Percentiles rank a stretch among this genome's conserved stretches.
Evolutionary conservation across 768 basidiomycete species (phyloP).

Genomic region (Lentinula guzmanii): DNA sequence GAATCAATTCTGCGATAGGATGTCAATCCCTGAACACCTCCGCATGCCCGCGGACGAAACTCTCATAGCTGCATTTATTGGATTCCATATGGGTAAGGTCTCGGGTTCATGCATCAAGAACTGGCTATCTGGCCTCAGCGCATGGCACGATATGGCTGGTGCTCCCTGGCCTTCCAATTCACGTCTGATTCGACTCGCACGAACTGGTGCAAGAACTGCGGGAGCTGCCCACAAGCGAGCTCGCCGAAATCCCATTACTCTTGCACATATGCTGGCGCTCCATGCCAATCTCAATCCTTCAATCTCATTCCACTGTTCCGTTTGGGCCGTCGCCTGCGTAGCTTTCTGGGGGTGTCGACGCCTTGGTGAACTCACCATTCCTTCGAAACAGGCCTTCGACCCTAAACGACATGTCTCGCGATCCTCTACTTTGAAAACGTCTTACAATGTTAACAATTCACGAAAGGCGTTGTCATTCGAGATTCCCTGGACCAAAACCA

Average conservation of each 20-base stretch:
- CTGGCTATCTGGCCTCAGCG: no score
- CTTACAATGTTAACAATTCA: neutral
- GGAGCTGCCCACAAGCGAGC: no score
- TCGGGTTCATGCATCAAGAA: no score
- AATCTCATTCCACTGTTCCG: conserved; percentile 22
- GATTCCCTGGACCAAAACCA: conserved; percentile 32
- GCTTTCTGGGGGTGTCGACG: conserved; percentile 30
- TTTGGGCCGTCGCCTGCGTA: conserved; percentile 26
- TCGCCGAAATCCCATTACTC: no score
- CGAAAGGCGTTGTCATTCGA: conserved; percentile 11
- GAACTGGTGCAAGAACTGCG: no score
- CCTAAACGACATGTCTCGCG: conserved; percentile 11
- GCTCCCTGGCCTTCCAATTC: no score
- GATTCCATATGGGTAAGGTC: no score
- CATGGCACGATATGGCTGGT: no score
- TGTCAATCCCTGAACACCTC: conserved; percentile 16
- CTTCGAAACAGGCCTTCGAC: conserved; percentile 4
- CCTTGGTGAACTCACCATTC: conserved; percentile 11
- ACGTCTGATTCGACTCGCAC: no score
- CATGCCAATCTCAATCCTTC: conserved; percentile 16
- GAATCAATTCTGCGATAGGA: conserved; percentile 25
- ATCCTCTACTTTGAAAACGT: neutral
- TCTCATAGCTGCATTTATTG: conserved; percentile 14
- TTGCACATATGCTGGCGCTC: no score
- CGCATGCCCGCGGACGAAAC: conserved; percentile 23